A percentile compares a stretch with the other conserved stretches of the same genome.
Evolutionary conservation across 2,329 filamentous ascomycete species (phyloP).

Genomic region (Phaeosphaeria sp.): DNA sequence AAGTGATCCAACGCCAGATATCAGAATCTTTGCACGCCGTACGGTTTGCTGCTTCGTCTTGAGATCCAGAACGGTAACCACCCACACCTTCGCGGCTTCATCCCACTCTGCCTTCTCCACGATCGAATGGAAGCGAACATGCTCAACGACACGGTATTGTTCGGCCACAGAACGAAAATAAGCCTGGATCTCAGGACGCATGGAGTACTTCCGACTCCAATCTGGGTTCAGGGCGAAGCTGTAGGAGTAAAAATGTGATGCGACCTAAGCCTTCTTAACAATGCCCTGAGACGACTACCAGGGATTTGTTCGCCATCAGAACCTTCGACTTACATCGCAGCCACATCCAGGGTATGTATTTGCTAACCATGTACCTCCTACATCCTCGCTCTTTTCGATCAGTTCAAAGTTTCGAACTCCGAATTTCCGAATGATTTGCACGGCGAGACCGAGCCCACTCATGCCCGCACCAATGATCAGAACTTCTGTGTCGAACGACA

Average conservation of each 20-base stretch:
- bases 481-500: constrained; percentile 53
- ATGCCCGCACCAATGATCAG: constrained; percentile 60
- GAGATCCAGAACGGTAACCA: constrained; percentile 30
- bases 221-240: constrained; percentile 65
- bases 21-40: constrained; percentile 32
- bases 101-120: constrained; percentile 55
- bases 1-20: constrained; percentile 36
- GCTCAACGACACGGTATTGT: constrained; percentile 45
- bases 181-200: constrained; percentile 61
- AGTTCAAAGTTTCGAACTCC: constrained; percentile 50
- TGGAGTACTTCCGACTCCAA: constrained; percentile 65
- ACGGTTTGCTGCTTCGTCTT: constrained; percentile 25
- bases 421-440: constrained; percentile 53
- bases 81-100: constrained; percentile 51
- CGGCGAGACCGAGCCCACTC: constrained; percentile 55
- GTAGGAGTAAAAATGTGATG: constrained; percentile 66
- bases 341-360: constrained; percentile 45
- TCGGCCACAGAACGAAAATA: constrained; percentile 56
- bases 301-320: background rate
- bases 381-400: constrained; percentile 52
- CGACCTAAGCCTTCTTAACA: constrained; percentile 23
- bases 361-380: constrained; percentile 42
- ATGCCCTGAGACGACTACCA: too few species aligned
- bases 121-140: constrained; percentile 53
- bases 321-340: constrained; percentile 35